A percentile compares a stretch with the other conserved stretches of the same genome.
These are phyloP conservation scores for Boechera retrofracta DNA, from an alignment of 345 rosid genomes.

Conservation along the genomic window DNA sequence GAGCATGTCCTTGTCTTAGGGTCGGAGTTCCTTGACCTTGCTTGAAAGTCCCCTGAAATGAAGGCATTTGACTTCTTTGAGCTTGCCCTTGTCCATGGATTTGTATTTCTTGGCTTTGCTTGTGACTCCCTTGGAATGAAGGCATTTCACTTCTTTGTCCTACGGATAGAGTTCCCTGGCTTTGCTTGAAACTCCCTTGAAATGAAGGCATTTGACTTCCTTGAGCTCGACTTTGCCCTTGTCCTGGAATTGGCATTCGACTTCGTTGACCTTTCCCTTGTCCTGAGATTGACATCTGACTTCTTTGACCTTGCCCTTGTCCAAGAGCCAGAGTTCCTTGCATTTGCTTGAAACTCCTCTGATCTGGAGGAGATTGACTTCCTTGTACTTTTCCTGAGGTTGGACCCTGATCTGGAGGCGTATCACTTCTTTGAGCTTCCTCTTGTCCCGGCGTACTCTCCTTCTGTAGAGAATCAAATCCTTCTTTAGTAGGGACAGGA, in stretches of 20 bases:
- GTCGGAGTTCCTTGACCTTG: not conserved
- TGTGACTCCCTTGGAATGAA: not conserved
- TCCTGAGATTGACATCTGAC: conserved; percentile 7
- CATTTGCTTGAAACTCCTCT: conserved; percentile 15
- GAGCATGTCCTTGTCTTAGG: not conserved
- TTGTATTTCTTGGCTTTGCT: not conserved
- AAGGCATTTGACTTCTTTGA: conserved; percentile 3
- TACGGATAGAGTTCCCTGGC: not conserved
- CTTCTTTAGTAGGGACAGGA: conserved; percentile 47
- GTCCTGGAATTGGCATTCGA: not conserved
- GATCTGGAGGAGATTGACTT: conserved; percentile 18
- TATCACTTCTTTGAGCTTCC: conserved; percentile 37
- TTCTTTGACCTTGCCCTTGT: conserved; percentile 36
- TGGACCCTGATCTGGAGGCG: conserved; percentile 5
- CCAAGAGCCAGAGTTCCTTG: conserved; percentile 47
- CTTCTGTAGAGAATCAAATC: conserved; percentile 50
- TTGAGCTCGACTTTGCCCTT: conserved; percentile 32
- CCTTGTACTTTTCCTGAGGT: conserved; percentile 20
- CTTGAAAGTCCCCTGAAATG: not conserved
- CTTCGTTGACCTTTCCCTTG: conserved; percentile 35
- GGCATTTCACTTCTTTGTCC: conserved; percentile 1
- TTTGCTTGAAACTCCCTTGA: not conserved
- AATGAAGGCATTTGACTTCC: conserved; percentile 19
- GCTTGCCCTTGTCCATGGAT: not conserved
- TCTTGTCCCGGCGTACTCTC: conserved; percentile 45